Evolutionary conservation across 2,329 filamentous ascomycete species (phyloP).

Genomic region (Epichloe hybrida): DNA sequence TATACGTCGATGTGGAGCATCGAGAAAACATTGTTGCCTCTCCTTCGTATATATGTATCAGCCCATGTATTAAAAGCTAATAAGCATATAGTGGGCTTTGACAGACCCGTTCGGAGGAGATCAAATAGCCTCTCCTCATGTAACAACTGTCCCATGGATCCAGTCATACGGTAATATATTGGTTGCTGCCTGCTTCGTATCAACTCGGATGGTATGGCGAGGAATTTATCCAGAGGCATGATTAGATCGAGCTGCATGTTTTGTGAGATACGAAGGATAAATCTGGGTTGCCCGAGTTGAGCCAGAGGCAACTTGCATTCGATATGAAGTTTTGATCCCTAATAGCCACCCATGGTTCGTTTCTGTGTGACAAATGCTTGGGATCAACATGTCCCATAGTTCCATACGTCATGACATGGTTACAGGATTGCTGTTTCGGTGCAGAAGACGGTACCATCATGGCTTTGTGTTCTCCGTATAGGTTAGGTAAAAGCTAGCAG

Average conservation of each 20-base stretch:
- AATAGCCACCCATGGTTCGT: conserved; percentile 63
- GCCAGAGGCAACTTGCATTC: conserved; percentile 32
- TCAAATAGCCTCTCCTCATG: conserved; percentile 66
- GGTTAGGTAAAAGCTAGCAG: not conserved
- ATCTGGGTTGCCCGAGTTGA: not conserved
- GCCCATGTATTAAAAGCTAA: not conserved
- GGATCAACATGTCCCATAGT: conserved; percentile 57
- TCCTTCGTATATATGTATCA: conserved; percentile 31
- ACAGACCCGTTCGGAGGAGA: conserved; percentile 65
- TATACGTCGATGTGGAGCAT: conserved; percentile 56
- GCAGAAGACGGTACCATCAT: conserved; percentile 34
- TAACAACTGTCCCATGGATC: conserved; percentile 60
- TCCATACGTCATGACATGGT: conserved; percentile 62
- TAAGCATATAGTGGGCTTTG: not conserved
- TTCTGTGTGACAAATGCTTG: conserved; percentile 55
- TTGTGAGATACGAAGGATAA: not conserved
- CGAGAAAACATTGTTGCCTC: conserved; percentile 75
- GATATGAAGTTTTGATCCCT: conserved; percentile 53
- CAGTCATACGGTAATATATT: conserved; percentile 53
- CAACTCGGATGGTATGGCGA: conserved; percentile 39
- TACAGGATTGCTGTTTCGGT: conserved; percentile 42
- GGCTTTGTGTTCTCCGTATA: not conserved
- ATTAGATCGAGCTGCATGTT: conserved; percentile 49
- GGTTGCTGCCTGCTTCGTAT: conserved; percentile 22
- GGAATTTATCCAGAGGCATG: conserved; percentile 51